Conservation (phyloP, 768 basidiomycete species). For the Boletus pseudo-olivaceus region DNA sequence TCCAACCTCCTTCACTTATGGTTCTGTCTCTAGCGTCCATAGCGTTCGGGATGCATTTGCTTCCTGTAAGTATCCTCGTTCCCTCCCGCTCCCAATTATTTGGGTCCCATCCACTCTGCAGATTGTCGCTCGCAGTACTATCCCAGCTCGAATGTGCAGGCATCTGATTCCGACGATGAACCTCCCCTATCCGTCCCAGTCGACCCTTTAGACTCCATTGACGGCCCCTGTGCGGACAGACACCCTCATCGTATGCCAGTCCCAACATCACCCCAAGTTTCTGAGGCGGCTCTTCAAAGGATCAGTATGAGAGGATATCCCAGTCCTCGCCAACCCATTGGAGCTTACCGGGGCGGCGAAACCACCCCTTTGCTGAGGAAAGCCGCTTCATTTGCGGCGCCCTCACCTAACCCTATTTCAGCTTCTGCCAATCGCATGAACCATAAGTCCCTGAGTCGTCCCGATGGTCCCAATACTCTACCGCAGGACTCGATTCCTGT, state of each 20-base stretch:
- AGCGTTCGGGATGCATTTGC: slow-evolving; percentile 55
- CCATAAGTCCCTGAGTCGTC: not conserved
- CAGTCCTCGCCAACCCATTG: not conserved
- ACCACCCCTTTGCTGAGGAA: slow-evolving; percentile 41
- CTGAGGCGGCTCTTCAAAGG: slow-evolving; percentile 22
- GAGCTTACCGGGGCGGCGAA: slow-evolving; percentile 11
- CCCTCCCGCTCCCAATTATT: not conserved
- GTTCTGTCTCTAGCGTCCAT: slow-evolving; percentile 46
- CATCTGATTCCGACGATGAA: slow-evolving; percentile 42
- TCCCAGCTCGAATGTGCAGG: slow-evolving; percentile 55
- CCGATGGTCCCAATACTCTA: not conserved
- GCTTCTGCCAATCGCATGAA: not conserved
- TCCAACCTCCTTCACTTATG: slow-evolving; percentile 41
- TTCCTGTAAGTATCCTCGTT: slow-evolving; percentile 46
- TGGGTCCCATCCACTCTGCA: slow-evolving; percentile 25
- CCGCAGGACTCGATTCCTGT: slow-evolving; percentile 3
- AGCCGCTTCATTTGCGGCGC: slow-evolving; percentile 35
- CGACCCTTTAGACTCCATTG: not conserved
- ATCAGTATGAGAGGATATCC: slow-evolving; percentile 9
- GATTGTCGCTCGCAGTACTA: slow-evolving; percentile 70
- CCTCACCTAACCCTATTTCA: slow-evolving; percentile 1
- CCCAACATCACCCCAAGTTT: slow-evolving; percentile 5
- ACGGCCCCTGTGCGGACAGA: not conserved
- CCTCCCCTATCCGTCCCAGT: slow-evolving; percentile 2
- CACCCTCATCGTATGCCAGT: not conserved